Evolutionary conservation across 306 rosid genomes (phyloP), one percentile per base, ranked within the genome.

Genomic region (Gastrolobium bilobum): DNA sequence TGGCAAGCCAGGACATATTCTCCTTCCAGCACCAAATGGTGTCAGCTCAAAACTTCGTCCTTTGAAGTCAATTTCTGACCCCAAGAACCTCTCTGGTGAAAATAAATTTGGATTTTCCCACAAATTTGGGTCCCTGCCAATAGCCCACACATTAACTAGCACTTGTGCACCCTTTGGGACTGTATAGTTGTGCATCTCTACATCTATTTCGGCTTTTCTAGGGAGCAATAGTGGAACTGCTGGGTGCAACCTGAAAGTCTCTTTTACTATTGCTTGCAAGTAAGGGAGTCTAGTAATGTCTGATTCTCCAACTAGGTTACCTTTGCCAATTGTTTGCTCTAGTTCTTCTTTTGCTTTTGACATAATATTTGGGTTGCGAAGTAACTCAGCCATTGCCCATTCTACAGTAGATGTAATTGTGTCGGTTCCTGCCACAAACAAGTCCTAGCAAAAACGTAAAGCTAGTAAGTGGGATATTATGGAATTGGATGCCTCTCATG

Each of bases 321-420:
- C 75, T 34, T 80, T 80, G 13, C 84, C 84, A 15, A 80, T 40
- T 3, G 7, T 34, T 14, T 44, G 26, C 35, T 64, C 66, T 56
- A 80, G 1, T 61, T 80, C 84, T 64, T 9, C 5, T 10, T 73
- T 80, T 33, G 69, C 84, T 54, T 81, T 81, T 65, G 47, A 35
- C 84, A 81, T 74, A 1, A 66, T 0, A 0, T 66, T 43, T 46
- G 70, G 64, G 20, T 74, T 81, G 26, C 0, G 80, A 7, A 81
- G 80, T 34, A 73, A 56, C 60, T 81, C 80, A 0, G 80, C 69
- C 75, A 81, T 73, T 44, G 75, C 75, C 84, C 80, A 81, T 81
- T 81, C 84, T 38, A 81, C 4, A 9, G 84, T 81, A 3, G 80
- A 46, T 9, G 84, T 66, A 4, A 74, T 3, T 9, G 80, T 81